These are phyloP conservation scores for Jamesozyma rosinii DNA, from an alignment of 805 yeast genomes.

Conservation along the genomic window DNA sequence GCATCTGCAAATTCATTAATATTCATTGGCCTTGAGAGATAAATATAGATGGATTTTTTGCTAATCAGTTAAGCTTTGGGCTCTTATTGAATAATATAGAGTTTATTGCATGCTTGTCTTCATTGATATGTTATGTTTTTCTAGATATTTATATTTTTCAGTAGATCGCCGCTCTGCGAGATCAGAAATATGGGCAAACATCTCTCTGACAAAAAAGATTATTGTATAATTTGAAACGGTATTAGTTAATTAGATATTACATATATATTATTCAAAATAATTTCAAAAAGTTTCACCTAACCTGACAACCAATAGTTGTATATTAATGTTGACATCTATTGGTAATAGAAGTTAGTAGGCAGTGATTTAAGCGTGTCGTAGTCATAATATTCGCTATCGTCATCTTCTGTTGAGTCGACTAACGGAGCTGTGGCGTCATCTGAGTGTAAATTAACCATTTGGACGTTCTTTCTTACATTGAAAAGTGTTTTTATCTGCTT, in stretches of 20 bases:
- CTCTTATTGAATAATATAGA: too few relatives aligned
- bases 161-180: too few relatives aligned
- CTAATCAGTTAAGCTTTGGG: not conserved
- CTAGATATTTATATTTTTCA: not conserved
- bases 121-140: not conserved
- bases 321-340: constrained; percentile 6
- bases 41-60: not conserved
- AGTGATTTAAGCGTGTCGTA: constrained; percentile 28
- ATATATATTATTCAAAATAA: too few relatives aligned
- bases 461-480: constrained; percentile 41
- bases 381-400: constrained; percentile 13
- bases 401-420: constrained; percentile 3
- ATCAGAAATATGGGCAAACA: too few relatives aligned
- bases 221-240: not conserved
- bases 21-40: constrained; percentile 9
- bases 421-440: constrained; percentile 11
- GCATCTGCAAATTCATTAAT: constrained; percentile 28
- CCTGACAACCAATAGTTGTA: not conserved
- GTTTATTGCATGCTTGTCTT: not conserved
- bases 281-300: too few relatives aligned
- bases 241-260: too few relatives aligned
- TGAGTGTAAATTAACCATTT: constrained; percentile 36
- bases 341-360: constrained; percentile 21
- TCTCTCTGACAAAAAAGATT: not conserved
- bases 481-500: constrained; percentile 38